These are phyloP conservation scores for Tephrocybe sp. DNA, from an alignment of 768 basidiomycete species.

Conservation along the genomic window DNA sequence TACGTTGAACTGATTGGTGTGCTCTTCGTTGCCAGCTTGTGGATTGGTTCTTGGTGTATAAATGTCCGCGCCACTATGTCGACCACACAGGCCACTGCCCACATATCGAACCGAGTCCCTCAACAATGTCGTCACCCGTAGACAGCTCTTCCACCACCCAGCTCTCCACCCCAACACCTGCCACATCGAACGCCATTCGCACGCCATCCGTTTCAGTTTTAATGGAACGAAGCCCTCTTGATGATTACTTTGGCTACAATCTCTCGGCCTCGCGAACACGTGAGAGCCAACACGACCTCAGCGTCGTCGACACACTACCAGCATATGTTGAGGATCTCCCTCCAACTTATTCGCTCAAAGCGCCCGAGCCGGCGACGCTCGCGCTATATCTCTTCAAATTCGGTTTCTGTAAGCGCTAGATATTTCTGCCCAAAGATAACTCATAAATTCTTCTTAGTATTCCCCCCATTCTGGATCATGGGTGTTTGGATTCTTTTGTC, in stretches of 20 bases:
- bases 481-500: constrained; percentile 56
- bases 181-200: constrained; percentile 20
- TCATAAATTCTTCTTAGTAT: constrained; percentile 37
- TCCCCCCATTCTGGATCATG: constrained; percentile 62
- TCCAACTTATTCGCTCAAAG: constrained; percentile 31
- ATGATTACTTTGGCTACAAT: constrained; percentile 38
- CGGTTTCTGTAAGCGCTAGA: constrained; percentile 50
- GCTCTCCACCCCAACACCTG: constrained; percentile 13
- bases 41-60: too few relatives aligned
- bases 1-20: too few relatives aligned
- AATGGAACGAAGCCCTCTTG: constrained; percentile 23
- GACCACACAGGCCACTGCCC: too few relatives aligned
- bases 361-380: constrained; percentile 50
- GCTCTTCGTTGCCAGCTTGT: too few relatives aligned
- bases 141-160: constrained; percentile 9
- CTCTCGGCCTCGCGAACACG: constrained; percentile 31
- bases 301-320: constrained; percentile 35
- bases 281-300: constrained; percentile 42
- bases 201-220: constrained; percentile 15
- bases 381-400: constrained; percentile 64
- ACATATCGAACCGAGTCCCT: too few relatives aligned
- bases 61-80: too few relatives aligned
- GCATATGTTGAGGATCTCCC: constrained; percentile 46
- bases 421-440: not conserved
- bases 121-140: constrained; percentile 17